Evolutionary conservation across 805 yeast genomes (phyloP).

Genomic region (Dipodascus albidus): DNA sequence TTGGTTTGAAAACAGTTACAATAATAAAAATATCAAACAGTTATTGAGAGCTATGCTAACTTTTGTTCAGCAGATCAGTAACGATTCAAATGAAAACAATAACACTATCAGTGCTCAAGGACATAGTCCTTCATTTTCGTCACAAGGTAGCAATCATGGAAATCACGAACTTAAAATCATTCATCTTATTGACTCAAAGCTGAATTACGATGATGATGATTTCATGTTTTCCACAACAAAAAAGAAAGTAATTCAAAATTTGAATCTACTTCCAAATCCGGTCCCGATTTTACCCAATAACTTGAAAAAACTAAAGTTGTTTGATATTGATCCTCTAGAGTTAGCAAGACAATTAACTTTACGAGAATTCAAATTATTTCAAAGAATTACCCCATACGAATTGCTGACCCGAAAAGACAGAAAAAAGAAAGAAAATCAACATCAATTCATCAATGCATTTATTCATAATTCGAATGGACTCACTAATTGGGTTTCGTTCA

Average conservation of each 20-base stretch:
- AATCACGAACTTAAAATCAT: neutral
- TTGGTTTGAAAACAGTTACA: conserved; percentile 40
- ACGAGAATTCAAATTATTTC: conserved; percentile 59
- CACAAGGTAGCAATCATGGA: neutral
- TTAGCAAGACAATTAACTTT: conserved; percentile 78
- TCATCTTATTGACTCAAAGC: neutral
- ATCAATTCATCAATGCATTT: conserved; percentile 15
- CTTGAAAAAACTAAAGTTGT: conserved; percentile 34
- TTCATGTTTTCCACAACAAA: neutral
- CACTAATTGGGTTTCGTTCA: conserved; percentile 71
- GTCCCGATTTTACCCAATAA: conserved; percentile 19
- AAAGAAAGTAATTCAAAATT: conserved; percentile 34
- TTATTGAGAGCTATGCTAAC: conserved; percentile 27
- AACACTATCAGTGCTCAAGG: neutral
- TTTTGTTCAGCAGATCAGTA: conserved; percentile 31
- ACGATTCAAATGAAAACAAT: conserved; percentile 2
- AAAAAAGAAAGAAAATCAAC: neutral
- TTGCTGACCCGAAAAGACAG: conserved; percentile 41
- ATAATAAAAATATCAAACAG: conserved; percentile 10
- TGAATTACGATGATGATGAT: neutral
- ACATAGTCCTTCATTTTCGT: neutral
- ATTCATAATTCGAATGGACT: conserved; percentile 51
- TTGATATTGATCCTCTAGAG: conserved; percentile 62
- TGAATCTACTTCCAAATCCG: conserved; percentile 15
- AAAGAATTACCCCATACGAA: conserved; percentile 58